Percentiles rank a stretch among this genome's conserved stretches.
These are phyloP conservation scores for Backusella parvicylindrica DNA, from an alignment of 192 early-diverging fungal genomes.

Conservation along the genomic window DNA sequence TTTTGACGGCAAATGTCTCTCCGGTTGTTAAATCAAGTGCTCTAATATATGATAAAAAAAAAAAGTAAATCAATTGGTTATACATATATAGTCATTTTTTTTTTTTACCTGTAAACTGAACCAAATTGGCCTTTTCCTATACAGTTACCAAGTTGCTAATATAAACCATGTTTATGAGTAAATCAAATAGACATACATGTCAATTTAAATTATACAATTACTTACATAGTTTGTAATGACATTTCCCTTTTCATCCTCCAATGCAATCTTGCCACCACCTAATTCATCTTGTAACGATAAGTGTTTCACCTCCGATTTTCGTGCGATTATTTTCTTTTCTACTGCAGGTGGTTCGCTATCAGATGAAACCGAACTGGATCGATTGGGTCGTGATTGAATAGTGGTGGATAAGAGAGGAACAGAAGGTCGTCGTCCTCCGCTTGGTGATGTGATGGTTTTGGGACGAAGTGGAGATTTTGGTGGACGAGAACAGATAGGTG, in stretches of 20 bases:
- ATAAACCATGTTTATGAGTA: neutral
- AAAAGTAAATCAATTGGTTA: neutral
- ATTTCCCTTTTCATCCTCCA: neutral
- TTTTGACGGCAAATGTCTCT: constrained; percentile 84
- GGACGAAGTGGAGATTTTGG: neutral
- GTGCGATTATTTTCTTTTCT: neutral
- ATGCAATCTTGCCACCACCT: neutral
- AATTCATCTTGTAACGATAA: neutral
- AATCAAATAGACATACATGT: neutral
- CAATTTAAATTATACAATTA: neutral
- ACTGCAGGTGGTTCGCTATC: neutral
- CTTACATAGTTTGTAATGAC: neutral
- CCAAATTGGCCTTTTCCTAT: constrained; percentile 92
- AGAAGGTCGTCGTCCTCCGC: neutral
- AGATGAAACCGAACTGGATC: constrained; percentile 13
- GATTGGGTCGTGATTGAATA: neutral
- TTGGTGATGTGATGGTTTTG: neutral
- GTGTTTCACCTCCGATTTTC: neutral
- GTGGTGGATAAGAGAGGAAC: neutral
- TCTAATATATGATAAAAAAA: constrained; percentile 20
- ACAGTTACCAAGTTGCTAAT: constrained; percentile 76
- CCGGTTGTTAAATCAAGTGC: constrained; percentile 76
- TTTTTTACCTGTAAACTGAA: constrained; percentile 66
- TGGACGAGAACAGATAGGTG: neutral
- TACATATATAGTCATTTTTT: neutral